These are phyloP conservation scores for Zoysia japonica DNA, from an alignment of 176 grass and related monocot species.

Conservation along the genomic window DNA sequence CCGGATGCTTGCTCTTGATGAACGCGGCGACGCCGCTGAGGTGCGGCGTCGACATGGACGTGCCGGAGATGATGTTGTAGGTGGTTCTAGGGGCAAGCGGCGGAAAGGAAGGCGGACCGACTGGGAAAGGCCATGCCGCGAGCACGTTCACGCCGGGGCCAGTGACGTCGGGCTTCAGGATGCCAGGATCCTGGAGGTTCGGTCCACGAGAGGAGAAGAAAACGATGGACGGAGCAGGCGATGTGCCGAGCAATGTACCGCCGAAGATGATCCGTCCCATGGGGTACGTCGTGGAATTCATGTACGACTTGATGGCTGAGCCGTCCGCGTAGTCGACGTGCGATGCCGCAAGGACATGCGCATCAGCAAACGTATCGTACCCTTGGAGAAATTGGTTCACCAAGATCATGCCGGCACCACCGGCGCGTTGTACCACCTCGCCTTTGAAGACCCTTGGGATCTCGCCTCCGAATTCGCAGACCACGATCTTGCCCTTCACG, in stretches of 20 bases:
- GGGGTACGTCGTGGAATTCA: conserved; percentile 11
- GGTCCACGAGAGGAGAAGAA: conserved; percentile 69
- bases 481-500: conserved; percentile 62
- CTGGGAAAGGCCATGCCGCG: conserved; percentile 51
- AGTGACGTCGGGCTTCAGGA: conserved; percentile 56
- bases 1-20: conserved; percentile 47
- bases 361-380: conserved; percentile 39
- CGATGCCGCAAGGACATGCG: conserved; percentile 51
- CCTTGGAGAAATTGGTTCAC: conserved; percentile 26
- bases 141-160: conserved; percentile 57
- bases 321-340: conserved; percentile 43
- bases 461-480: conserved; percentile 18
- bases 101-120: conserved; percentile 33
- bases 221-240: conserved; percentile 44
- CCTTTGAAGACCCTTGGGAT: not conserved
- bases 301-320: conserved; percentile 18
- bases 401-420: conserved; percentile 65
- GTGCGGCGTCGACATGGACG: conserved; percentile 74
- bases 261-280: conserved; percentile 17
- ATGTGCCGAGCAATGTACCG: conserved; percentile 49
- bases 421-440: conserved; percentile 14
- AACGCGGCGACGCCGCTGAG: conserved; percentile 58
- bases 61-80: conserved; percentile 57
- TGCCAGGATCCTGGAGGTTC: not conserved
- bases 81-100: not conserved